Conservation (phyloP, 2,329 filamentous ascomycete species). For the Verticillium tricorpus region DNA sequence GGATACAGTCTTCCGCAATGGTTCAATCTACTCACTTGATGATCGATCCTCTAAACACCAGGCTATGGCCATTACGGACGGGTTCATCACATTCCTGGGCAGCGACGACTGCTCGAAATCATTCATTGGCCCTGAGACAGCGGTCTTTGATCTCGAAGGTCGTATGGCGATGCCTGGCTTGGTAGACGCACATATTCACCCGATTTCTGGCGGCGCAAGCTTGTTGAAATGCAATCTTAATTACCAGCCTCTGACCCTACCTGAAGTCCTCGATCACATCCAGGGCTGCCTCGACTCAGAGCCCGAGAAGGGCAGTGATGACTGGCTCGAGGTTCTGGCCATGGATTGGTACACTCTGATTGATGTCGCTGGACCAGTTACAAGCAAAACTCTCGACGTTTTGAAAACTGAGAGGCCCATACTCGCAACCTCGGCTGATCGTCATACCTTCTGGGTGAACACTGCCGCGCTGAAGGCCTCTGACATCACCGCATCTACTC, state of each 20-base stretch:
- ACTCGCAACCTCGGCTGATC: not conserved
- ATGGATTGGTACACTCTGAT: constrained; percentile 4
- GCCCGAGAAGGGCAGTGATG: constrained; percentile 13
- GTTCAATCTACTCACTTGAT: constrained; percentile 19
- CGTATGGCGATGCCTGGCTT: constrained; percentile 24
- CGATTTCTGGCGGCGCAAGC: constrained; percentile 16
- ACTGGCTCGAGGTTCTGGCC: constrained; percentile 21
- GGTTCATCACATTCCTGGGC: constrained; percentile 17
- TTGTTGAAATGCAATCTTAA: constrained; percentile 21
- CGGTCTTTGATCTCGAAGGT: constrained; percentile 19
- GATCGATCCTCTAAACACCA: constrained; percentile 8
- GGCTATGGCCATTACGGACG: constrained; percentile 16
- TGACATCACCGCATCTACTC: constrained; percentile 14
- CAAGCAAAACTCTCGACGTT: constrained; percentile 2
- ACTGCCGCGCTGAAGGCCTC: constrained; percentile 18
- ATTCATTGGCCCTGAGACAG: constrained; percentile 19
- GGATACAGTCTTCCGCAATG: constrained; percentile 21
- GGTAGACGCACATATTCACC: constrained; percentile 22
- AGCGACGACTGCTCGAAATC: constrained; percentile 11
- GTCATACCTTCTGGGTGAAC: constrained; percentile 11
- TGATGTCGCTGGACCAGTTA: constrained; percentile 1
- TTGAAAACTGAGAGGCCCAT: constrained; percentile 6
- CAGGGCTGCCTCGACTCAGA: constrained; percentile 19
- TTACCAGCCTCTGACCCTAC: constrained; percentile 18
- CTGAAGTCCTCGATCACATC: constrained; percentile 14